Base-by-base conservation (phyloP, 2,329 filamentous ascomycete species). In the Fusarium caatingaense region DNA sequence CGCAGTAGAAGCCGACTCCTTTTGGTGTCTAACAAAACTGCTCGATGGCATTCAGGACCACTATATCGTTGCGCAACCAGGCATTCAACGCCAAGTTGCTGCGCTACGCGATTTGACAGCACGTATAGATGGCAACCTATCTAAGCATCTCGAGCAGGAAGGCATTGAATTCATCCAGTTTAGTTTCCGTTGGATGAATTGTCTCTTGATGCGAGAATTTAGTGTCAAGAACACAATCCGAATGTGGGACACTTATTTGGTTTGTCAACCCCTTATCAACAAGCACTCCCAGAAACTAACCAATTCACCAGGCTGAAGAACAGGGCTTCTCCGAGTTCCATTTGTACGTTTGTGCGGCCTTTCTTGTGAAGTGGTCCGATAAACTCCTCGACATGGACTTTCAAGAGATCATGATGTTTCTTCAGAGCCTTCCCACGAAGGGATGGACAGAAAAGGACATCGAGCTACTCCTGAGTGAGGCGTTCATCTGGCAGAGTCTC, bases 101-200 rank as follows among this genome's bases (percentile, higher is more conserved):
- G 93, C 93, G 40, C 83, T 99, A 66, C 89, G 94, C 65, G 95
- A 99, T 79, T 86, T 99, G 37, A 98, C 95, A 2, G 92, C 92
- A 56, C 87, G 96, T 60, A 99, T 99, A 71, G 95, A 98, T 78
- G 88, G 88, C 28, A 87, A 86, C 6, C 83, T 99, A 49, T 93
- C 94, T 5, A 96, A 92, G 74, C 96, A 99, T 78, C 85, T 99
- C 42, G 93, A 98, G 78, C 88, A 88, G 25, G 94, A 98, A 80
- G 91, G 94, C 32, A 93, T 99, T 28, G 96, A 99, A 78, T 99
- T 99, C 77, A 99, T 99, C 76, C 96, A 99, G 78, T 99, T 99
- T 82, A 98, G 94, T 80, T 99, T 99, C 79, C 88, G 96, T 60
- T 99, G 96, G 96, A 99, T 99, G 96, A 99, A 99, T 77, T 99